Base-by-base conservation (phyloP, 2,329 filamentous ascomycete species). In the Stagonosporopsis cucurbitacearum region DNA sequence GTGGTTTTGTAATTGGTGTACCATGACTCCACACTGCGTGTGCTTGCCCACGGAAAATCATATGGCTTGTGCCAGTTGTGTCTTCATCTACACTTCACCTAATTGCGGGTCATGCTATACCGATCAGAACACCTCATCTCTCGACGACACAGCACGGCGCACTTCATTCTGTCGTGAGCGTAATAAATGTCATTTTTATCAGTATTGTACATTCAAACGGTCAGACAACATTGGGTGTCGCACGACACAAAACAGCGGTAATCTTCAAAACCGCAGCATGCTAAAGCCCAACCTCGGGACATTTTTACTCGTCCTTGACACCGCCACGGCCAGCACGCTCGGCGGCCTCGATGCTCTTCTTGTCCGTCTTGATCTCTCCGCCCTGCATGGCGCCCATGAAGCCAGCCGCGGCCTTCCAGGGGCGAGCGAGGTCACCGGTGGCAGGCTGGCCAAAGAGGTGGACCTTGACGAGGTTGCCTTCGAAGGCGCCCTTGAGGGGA, bases 391-490 rank as follows among this genome's bases (percentile, higher is more conserved):
- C 87, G 66, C 86, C 86, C 89, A 96, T 92, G 76, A 98, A 85
- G 49, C 93, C 92, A 59, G 85, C 88, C 58, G 84, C 79, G 46
- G 87, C 84, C 88, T 98, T 99, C 89, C 96, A 99, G 62, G 95
- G 95, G 59, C 95, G 86, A 86, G 96, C 95, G 67, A 99, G 86
- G 64, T 99, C 95, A 50, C 94, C 95, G 54, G 82, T 86, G 36
- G 95, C 94, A 35, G 94, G 86, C 78, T 95, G 83, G 71, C 93
- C 93, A 63, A 93, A 90, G 63, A 99, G 67, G 80, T 98, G 90
- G 73, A 99, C 94, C 86, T 98, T 97, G 83, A 95, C 86, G 70
- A 97, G 83, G 84, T 97, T 98, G 81, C 89, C 85, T 84, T 99
- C 95, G 78, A 99, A 86, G 41, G 92, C 94, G 75, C 90, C 86